Base-by-base conservation (phyloP, 352 stramenopile species). In the Pythium scleroteichum region DNA sequence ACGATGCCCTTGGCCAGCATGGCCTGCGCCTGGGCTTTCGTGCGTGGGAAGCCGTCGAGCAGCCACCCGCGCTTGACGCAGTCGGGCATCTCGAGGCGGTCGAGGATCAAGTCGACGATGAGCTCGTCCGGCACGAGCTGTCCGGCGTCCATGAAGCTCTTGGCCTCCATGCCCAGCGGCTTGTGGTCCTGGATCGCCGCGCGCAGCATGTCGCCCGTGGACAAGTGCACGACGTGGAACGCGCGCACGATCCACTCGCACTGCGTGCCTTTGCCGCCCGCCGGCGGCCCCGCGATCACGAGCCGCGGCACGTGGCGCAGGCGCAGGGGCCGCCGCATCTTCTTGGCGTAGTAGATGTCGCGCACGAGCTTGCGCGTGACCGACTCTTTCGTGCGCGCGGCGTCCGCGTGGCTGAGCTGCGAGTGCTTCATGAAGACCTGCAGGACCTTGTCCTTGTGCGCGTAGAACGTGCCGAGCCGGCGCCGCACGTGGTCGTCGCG, bases 21-120 rank as follows among this genome's bases (percentile, higher is more conserved):
- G 2, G 72, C 79, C 44, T 71, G 52, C 10, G 94, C 92, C 67
- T 98, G 94, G 3, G 77, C 69, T 40, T 90, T 76, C 0, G 90
- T 98, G 16, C 94, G 75, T 22, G 96, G 96, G 67, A 99, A 99
- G 0, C 96, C 96, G 70, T 99, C 96, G 17, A 99, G 72, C 19
- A 99, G 79, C 83, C 83, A 92, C 4, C 97, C 77, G 17, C 79
- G 82, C 29, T 76, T 41, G 17, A 78, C 58, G 59, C 89, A 90
- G 47, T 96, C 91, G 5, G 59, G 76, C 64, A 75, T 71, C 54
- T 62, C 62, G 2, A 98, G 75, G 29, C 96, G 87, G 19, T 87
- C 74, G 29, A 98, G 71, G 4, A 99, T 88, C 17, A 99, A 76
- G 41, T 96, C 76, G 44, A 98, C 91, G 61, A 99, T 98, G 4